These are phyloP conservation scores for Talaromyces thailandensis DNA, from an alignment of 495 filamentous ascomycete genomes.

Conservation along the genomic window DNA sequence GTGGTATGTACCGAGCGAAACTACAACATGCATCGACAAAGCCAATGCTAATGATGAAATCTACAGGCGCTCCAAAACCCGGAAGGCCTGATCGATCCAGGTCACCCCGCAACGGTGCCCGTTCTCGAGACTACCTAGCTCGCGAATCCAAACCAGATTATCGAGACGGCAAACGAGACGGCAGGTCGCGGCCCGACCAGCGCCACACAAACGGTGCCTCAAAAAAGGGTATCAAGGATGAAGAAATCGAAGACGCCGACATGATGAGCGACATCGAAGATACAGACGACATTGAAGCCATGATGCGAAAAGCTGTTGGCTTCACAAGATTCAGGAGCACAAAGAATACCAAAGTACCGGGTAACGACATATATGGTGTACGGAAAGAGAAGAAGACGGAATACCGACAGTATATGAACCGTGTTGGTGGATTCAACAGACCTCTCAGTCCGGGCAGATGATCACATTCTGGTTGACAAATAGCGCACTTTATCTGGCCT, in stretches of 20 bases:
- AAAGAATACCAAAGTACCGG: constrained; percentile 81
- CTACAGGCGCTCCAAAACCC: constrained; percentile 24
- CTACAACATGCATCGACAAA: neutral
- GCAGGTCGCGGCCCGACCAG: constrained; percentile 14
- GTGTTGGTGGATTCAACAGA: constrained; percentile 91
- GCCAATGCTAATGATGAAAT: constrained; percentile 6
- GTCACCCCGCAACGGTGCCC: constrained; percentile 35
- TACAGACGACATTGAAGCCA: constrained; percentile 58
- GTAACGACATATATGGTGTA: constrained; percentile 78
- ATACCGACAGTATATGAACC: constrained; percentile 99
- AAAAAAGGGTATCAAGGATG: constrained; percentile 14
- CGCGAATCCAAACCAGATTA: constrained; percentile 25
- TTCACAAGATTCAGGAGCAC: constrained; percentile 80
- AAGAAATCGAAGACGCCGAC: constrained; percentile 33
- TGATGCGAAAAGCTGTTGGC: constrained; percentile 81
- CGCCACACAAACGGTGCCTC: constrained; percentile 19
- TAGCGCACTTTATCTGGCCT: neutral
- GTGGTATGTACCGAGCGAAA: constrained; percentile 20
- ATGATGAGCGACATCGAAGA: constrained; percentile 42
- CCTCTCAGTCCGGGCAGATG: constrained; percentile 58
- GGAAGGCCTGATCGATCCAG: constrained; percentile 35
- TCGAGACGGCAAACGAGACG: constrained; percentile 24
- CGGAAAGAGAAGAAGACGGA: constrained; percentile 92
- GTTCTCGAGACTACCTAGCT: constrained; percentile 27
- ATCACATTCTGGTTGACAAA: neutral